These are phyloP conservation scores for Hericium rajendrae DNA, from an alignment of 768 basidiomycete genomes.

Conservation along the genomic window DNA sequence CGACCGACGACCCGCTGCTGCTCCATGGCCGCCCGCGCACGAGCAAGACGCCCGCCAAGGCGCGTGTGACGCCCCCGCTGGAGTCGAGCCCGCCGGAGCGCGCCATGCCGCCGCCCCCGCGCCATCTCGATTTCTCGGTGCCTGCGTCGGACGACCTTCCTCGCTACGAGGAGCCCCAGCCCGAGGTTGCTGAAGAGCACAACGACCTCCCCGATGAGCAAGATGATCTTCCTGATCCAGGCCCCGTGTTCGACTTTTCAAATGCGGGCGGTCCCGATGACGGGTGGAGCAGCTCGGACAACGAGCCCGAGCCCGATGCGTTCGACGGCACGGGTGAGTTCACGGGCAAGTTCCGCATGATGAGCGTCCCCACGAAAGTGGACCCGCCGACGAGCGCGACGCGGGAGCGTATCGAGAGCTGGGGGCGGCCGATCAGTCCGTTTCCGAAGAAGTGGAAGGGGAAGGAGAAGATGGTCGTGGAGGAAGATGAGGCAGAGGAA, in stretches of 20 bases:
- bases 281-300: conserved; percentile 6
- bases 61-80: conserved; percentile 29
- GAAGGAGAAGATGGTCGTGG: conserved; percentile 15
- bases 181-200: too few species aligned
- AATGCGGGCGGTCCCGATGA: conserved; percentile 1
- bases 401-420: conserved; percentile 37
- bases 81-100: conserved; percentile 21
- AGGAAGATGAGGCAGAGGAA: conserved; percentile 20
- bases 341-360: conserved; percentile 52
- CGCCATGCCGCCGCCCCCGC: conserved; percentile 2
- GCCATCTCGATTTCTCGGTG: conserved; percentile 9
- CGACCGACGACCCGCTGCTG: conserved; percentile 67
- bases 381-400: conserved; percentile 57
- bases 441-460: conserved; percentile 30
- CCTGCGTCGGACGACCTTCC: conserved; percentile 9
- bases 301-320: conserved; percentile 15
- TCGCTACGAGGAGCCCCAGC: too few species aligned
- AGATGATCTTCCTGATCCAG: conserved; percentile 2
- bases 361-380: conserved; percentile 49
- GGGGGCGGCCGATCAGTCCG: conserved; percentile 67
- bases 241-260: conserved; percentile 16
- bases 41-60: conserved; percentile 20
- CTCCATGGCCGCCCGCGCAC: conserved; percentile 35
- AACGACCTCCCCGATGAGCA: background rate
- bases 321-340: conserved; percentile 49